These are phyloP conservation scores for Edaphochlamys debaryana DNA, from an alignment of 139 green algal species.

Conservation along the genomic window DNA sequence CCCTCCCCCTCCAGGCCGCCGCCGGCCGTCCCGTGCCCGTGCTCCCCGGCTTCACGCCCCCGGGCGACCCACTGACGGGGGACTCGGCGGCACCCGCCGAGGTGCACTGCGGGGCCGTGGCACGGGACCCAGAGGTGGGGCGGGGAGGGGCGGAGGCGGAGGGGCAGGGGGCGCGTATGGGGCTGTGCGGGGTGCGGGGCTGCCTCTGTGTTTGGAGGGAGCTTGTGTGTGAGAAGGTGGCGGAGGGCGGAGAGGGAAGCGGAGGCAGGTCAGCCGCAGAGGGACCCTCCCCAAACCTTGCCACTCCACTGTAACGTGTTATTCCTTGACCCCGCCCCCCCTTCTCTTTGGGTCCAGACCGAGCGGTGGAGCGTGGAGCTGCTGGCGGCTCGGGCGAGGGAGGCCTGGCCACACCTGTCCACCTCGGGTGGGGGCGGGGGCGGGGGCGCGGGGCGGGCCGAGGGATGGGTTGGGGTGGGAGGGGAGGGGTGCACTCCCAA, in stretches of 20 bases:
- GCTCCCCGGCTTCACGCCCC: conserved; percentile 65
- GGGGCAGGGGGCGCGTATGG: too few species aligned
- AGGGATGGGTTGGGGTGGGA: too few species aligned
- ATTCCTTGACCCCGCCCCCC: too few species aligned
- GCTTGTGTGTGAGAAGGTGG: too few species aligned
- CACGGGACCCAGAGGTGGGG: conserved; percentile 60
- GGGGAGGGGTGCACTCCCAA: too few species aligned
- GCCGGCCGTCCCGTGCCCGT: conserved; percentile 63
- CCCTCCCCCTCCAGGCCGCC: conserved; percentile 32
- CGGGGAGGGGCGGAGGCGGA: background rate
- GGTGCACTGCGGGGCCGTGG: conserved; percentile 36
- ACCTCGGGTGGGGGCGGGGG: conserved; percentile 15
- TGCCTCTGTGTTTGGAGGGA: too few species aligned
- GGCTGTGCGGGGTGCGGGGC: background rate
- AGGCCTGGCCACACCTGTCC: conserved; percentile 27
- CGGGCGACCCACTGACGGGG: conserved; percentile 54
- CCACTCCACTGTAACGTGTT: too few species aligned
- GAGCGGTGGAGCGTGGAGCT: conserved; percentile 68
- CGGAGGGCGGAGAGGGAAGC: too few species aligned
- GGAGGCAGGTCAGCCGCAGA: too few species aligned
- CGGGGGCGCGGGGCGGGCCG: too few species aligned
- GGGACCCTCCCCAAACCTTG: too few species aligned
- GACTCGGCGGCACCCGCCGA: background rate
- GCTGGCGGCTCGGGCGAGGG: conserved; percentile 36
- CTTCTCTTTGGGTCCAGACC: too few species aligned